Percentiles rank a stretch among this genome's conserved stretches.
phyloP scores from a whole-genome alignment of 495 filamentous ascomycete species.

The Aspergillus homomorphus region DNA sequence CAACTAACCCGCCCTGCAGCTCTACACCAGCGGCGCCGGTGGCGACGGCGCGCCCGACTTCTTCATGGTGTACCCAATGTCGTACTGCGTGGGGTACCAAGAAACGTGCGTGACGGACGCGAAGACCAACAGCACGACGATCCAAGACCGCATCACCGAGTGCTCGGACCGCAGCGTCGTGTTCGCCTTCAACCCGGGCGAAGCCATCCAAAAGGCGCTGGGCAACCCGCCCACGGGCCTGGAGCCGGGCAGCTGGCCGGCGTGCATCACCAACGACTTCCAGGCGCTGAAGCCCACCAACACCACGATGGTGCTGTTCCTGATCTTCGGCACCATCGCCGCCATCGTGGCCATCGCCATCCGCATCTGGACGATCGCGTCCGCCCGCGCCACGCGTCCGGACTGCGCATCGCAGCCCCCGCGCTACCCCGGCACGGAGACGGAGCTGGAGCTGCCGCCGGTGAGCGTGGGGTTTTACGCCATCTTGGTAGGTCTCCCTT shows the following conservation, averaged over 20 bases:
- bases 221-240: background rate
- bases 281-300: constrained; percentile 5
- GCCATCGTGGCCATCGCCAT: constrained; percentile 1
- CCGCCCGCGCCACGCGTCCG: background rate
- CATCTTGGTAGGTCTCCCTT: background rate
- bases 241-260: background rate
- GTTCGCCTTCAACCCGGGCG: constrained; percentile 12
- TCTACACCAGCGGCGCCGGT: background rate
- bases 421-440: background rate
- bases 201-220: constrained; percentile 4
- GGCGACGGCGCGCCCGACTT: constrained; percentile 7
- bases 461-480: background rate
- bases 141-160: background rate
- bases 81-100: constrained; percentile 11
- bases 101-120: constrained; percentile 4
- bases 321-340: constrained; percentile 9
- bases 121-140: constrained; percentile 5
- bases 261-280: constrained; percentile 11
- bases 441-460: background rate
- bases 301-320: constrained; percentile 10
- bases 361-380: background rate
- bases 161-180: constrained; percentile 13
- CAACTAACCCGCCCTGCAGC: background rate
- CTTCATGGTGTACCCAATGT: constrained; percentile 15
- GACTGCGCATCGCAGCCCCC: background rate